A percentile compares a stretch with the other conserved stretches of the same genome.
Conservation (phyloP, 768 basidiomycete species). For the Pisolithus orientalis region DNA sequence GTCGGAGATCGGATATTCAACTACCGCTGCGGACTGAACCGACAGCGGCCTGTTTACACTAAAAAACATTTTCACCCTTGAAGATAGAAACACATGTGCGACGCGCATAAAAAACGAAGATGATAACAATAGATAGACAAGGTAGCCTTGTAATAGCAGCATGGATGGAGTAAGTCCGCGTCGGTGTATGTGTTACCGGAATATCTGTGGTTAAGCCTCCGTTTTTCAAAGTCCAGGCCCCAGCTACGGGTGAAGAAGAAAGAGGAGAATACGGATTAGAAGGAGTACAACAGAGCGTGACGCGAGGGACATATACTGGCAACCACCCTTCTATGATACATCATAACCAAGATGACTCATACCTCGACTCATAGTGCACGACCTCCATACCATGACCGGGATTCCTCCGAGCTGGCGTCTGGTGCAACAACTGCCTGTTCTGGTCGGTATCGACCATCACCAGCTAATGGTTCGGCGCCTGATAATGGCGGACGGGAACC, state of each 20-base stretch:
- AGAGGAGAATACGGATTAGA: not conserved
- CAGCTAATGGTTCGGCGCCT: not conserved
- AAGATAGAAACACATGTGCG: not conserved
- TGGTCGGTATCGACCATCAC: slow-evolving; percentile 9
- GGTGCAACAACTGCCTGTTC: not conserved
- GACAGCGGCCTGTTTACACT: not conserved
- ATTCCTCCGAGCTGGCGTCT: not conserved
- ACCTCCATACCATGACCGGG: slow-evolving; percentile 9
- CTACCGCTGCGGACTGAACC: not conserved
- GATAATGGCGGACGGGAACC: not conserved
- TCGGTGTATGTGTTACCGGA: not conserved
- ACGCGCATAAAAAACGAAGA: not conserved
- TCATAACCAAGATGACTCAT: slow-evolving; percentile 3
- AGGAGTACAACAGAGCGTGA: slow-evolving; percentile 8
- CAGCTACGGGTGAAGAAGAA: not conserved
- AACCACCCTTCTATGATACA: slow-evolving; percentile 9
- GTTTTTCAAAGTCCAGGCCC: too few relatives aligned
- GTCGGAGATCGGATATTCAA: not conserved
- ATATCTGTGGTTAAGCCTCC: not conserved
- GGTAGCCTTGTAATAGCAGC: not conserved
- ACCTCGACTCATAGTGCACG: slow-evolving; percentile 18
- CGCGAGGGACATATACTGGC: not conserved
- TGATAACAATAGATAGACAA: not conserved
- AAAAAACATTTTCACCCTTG: not conserved
- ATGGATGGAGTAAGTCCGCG: not conserved